Base-by-base conservation (phyloP, 768 basidiomycete genomes). In the Nevesoporus exiguus region DNA sequence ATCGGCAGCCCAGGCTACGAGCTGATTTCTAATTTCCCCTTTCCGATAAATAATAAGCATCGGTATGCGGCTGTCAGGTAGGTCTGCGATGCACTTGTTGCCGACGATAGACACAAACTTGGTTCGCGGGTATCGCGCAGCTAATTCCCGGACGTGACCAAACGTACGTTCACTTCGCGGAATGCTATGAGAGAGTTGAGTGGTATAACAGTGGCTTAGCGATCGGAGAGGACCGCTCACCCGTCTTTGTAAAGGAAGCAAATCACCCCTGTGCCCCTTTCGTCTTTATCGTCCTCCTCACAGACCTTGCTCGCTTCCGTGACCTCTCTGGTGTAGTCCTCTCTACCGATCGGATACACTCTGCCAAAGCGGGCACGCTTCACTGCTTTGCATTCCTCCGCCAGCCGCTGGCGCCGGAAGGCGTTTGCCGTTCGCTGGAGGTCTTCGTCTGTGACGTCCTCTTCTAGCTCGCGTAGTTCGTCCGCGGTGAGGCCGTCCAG, bases 71-170 rank as follows among this genome's bases (percentile, higher is more conserved):
- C 82, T 77, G 62, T 98, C 97, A 14, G 95, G 96, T 33, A 98
- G 85, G 71, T 98, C 88, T n/a, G 90, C 85, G 62, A 99, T 97
- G 74, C 93, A 96, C 71, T 93, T 93, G 73, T 91, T 83, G 34
- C 94, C 93, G 4, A 94, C 84, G 62, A 98, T 98, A 11, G 91
- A 93, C 56, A 98, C 88, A 61, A 99, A 97, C 73, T 98, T 98
- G 11, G 94, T 90, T 44, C 87, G 86, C 2, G 94, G 91, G 69
- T 96, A 88, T 49, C 83, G 82, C n/a, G 75, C 76, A 2, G 97
- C 93, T 6, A 99, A 77, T 0, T 76, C 77, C 5, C 76, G 77
- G 25, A 98, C 71, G 48, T 95, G 85, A 25, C 78, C 72, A 48
- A 80, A 82, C 11, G 95, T 76, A 43, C 86, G 85, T 55, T 93